Base-by-base conservation (phyloP, 1,139 yeast species). In the Pneumocystis canis region DNA sequence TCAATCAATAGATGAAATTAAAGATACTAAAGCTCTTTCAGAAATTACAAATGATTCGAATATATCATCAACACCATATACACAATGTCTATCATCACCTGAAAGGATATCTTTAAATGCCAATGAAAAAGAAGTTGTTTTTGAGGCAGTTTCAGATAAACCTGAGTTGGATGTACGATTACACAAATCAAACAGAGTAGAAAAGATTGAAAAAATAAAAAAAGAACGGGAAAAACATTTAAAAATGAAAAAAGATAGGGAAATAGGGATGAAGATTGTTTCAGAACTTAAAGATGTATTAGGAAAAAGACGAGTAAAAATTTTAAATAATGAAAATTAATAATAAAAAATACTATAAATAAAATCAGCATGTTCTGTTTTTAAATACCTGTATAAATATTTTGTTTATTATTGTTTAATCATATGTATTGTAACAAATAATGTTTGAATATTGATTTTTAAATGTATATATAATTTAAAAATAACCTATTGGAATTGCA, bases 271-370 rank as follows among this genome's bases (percentile, higher is more conserved):
- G 25, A 57, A 57, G 20, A 37, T 57, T 16, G 59, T 57, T 57
- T 57, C 41, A 57, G 59, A 57, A 30, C 41, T 57, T 16, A 57
- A 57, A 39, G 59, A 57, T 39, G 59, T 57, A 57, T 30, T 57
- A 20, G 59, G 28, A 39, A 35, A 35, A 57, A 57, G 59, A 39
- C 31, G 33, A 39, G 11, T 20, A 57, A 39, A 39, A 25, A 25
- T 18, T 11, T 11, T 25, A 47, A 47, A 47, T 47, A 28, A 18
- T 25, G 54, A 47, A 47, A 47, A 47, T 47, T 47, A 11, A 35
- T n/a, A 14, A 14, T 35, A 5, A 35, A 25, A 14, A 25, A 47
- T 20, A 9, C 14, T 25, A 28, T 5, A n/a, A 25, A 47, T 47
- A 47, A 28, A 47, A 47, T n/a, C n/a, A 47, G 25, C 7, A 25